These are phyloP conservation scores for Monilinia polystroma DNA, from an alignment of 2,329 filamentous ascomycete species.

Conservation along the genomic window DNA sequence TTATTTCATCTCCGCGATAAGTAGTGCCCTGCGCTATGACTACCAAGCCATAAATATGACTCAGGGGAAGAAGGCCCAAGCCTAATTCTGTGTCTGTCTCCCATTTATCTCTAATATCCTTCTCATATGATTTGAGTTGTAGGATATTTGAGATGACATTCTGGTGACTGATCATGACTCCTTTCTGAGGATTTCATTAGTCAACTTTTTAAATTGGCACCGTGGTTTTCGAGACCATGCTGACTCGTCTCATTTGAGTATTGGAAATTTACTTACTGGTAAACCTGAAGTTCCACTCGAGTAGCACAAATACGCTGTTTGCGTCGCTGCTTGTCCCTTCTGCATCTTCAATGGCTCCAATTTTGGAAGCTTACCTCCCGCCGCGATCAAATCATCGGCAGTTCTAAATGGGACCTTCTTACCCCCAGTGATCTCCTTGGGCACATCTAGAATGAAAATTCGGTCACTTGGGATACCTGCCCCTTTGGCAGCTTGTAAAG, in stretches of 20 bases:
- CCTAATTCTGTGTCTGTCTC: conserved; percentile 29
- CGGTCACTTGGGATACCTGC: conserved; percentile 69
- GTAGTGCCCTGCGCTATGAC: conserved; percentile 64
- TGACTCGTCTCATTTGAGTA: neutral
- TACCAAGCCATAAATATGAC: conserved; percentile 78
- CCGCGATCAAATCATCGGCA: conserved; percentile 70
- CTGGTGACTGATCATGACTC: conserved; percentile 79
- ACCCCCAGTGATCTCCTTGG: conserved; percentile 52
- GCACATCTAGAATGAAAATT: conserved; percentile 71
- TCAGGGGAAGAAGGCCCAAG: conserved; percentile 81
- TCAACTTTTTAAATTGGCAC: conserved; percentile 38
- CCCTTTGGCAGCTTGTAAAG: conserved; percentile 63
- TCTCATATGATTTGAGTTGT: conserved; percentile 46
- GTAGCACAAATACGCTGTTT: conserved; percentile 80
- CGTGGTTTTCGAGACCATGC: neutral
- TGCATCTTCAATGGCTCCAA: conserved; percentile 59
- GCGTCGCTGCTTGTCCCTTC: conserved; percentile 63
- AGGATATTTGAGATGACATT: conserved; percentile 78
- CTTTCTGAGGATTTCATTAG: conserved; percentile 53
- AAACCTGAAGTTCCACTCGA: conserved; percentile 46
- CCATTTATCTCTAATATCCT: conserved; percentile 49
- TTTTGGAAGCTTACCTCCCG: conserved; percentile 55
- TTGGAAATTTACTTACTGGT: conserved; percentile 56
- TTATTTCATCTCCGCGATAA: conserved; percentile 70
- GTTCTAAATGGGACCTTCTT: conserved; percentile 57